Percentiles rank a stretch among this genome's conserved stretches.
Conservation (phyloP, 1,284 basidiomycete genomes). For the Erythrobasidium hasegawianum region DNA sequence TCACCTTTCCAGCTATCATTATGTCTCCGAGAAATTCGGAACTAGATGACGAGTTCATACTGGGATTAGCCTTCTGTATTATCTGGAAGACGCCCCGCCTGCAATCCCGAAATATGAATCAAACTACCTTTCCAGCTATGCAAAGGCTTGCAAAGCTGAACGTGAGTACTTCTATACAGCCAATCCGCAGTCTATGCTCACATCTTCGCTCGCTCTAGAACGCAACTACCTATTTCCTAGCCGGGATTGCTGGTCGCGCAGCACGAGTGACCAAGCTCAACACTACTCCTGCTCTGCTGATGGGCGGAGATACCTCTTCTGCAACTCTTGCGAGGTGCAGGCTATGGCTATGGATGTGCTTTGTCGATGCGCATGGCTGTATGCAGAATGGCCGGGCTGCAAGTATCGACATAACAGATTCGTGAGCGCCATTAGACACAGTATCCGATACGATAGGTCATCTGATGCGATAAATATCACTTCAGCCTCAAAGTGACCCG, state of each 20-base stretch:
- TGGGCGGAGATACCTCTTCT: conserved; percentile 27
- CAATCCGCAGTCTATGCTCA: too few relatives aligned
- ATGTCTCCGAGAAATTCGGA: conserved; percentile 27
- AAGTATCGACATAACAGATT: conserved; percentile 26
- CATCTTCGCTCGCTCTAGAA: conserved; percentile 7
- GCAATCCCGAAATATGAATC: conserved; percentile 9
- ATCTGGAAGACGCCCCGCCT: conserved; percentile 31
- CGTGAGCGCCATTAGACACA: not conserved
- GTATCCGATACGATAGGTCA: too few relatives aligned
- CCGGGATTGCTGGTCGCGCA: conserved; percentile 23
- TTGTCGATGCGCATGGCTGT: conserved; percentile 34
- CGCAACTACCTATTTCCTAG: conserved; percentile 31
- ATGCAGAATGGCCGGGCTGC: conserved; percentile 35
- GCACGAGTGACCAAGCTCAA: conserved; percentile 28
- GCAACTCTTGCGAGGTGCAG: conserved; percentile 4
- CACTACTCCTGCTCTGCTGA: conserved; percentile 6
- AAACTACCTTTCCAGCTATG: conserved; percentile 11
- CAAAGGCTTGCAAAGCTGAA: conserved; percentile 26
- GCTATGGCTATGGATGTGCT: conserved; percentile 34
- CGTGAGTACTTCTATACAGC: not conserved
- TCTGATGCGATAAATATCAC: too few relatives aligned
- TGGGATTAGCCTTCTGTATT: conserved; percentile 29
- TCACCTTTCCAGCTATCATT: conserved; percentile 19
- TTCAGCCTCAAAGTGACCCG: conserved; percentile 21
- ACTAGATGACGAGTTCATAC: conserved; percentile 30